Conservation (phyloP, 1,284 basidiomycete genomes). For the Cystobasidium sp. region DNA sequence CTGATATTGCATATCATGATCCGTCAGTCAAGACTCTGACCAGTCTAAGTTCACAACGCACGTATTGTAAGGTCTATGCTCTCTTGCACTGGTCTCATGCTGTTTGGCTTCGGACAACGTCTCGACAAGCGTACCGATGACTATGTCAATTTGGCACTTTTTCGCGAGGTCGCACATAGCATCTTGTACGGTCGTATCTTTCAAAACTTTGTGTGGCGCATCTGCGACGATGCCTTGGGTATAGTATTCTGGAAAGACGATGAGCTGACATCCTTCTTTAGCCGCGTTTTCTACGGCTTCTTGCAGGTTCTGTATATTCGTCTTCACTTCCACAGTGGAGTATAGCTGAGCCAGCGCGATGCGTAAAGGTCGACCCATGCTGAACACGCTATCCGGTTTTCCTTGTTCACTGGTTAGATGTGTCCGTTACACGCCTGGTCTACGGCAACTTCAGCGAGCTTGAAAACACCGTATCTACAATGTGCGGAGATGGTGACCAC, state of each 20-base stretch:
- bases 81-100: conserved; percentile 26
- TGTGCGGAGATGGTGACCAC: too few species aligned
- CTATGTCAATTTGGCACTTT: conserved; percentile 48
- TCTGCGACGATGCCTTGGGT: conserved; percentile 48
- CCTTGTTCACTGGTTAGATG: too few species aligned
- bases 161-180: conserved; percentile 43
- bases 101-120: conserved; percentile 34
- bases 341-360: conserved; percentile 29
- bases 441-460: too few species aligned
- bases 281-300: conserved; percentile 15
- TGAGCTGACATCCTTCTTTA: conserved; percentile 9
- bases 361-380: conserved; percentile 10
- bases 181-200: conserved; percentile 13
- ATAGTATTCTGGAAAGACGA: conserved; percentile 32
- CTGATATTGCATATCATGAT: conserved; percentile 43
- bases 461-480: too few species aligned
- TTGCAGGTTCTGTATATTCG: conserved; percentile 16
- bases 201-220: conserved; percentile 43
- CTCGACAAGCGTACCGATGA: conserved; percentile 52
- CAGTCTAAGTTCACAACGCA: not conserved
- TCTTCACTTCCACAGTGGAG: conserved; percentile 5
- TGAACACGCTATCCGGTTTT: not conserved
- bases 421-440: too few species aligned
- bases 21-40: not conserved
- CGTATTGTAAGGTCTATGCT: conserved; percentile 44